Evolutionary conservation across 2,329 filamentous ascomycete species (phyloP).

Genomic region (Fusarium paranaense): DNA sequence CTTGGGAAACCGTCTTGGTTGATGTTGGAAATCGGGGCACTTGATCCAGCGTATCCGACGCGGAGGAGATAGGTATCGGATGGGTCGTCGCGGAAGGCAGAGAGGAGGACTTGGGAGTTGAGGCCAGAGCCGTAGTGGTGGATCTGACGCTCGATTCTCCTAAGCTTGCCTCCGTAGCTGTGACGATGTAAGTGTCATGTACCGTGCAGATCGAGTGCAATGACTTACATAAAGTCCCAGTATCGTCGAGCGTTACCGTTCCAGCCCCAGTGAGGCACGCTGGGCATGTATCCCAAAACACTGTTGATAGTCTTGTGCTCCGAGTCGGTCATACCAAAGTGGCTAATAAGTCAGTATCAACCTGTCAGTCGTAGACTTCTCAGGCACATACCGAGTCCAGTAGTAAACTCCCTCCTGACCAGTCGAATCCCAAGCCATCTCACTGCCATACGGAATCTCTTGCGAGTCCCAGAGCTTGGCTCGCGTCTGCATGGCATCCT

Average conservation of each 20-base stretch:
- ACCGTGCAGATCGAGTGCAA: background rate
- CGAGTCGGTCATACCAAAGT: conserved; percentile 61
- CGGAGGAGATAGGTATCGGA: conserved; percentile 63
- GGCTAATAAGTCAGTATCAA: conserved; percentile 42
- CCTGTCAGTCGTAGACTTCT: rapidly evolving
- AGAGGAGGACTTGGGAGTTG: conserved; percentile 66
- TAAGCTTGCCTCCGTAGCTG: conserved; percentile 58
- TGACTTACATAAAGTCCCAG: conserved; percentile 67
- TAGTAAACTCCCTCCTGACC: conserved; percentile 72
- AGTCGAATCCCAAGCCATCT: conserved; percentile 73
- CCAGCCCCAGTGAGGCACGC: conserved; percentile 71
- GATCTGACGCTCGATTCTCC: conserved; percentile 57
- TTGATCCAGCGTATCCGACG: conserved; percentile 65
- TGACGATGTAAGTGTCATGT: background rate
- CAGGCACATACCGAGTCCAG: conserved; percentile 58
- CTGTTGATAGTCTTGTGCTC: conserved; percentile 63
- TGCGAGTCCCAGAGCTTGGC: conserved; percentile 62
- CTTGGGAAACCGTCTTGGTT: conserved; percentile 65
- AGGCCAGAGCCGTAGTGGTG: conserved; percentile 72
- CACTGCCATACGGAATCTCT: conserved; percentile 67
- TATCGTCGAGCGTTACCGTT: conserved; percentile 71
- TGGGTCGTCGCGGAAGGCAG: conserved; percentile 60
- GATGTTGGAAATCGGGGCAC: conserved; percentile 66
- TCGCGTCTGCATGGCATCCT: conserved; percentile 60
- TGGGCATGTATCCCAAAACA: conserved; percentile 68